Base-by-base conservation (phyloP, 2,329 filamentous ascomycete species). In the Penicillium sp. region DNA sequence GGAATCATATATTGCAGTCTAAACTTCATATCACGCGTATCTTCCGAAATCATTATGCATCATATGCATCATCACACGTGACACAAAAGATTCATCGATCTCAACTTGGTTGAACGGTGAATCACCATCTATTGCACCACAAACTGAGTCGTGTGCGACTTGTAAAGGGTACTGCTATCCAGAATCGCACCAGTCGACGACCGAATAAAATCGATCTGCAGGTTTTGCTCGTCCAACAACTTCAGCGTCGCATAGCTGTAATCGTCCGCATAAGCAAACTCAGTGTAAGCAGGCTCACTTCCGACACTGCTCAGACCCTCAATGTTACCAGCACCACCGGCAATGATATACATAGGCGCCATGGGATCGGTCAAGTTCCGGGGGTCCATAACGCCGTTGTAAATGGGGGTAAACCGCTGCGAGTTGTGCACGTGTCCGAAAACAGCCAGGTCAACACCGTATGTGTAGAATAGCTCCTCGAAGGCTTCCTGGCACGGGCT, bases 381-480 rank as follows among this genome's bases (percentile, higher is more conserved):
- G 58, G 81, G 7, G 64, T 84, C 71, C 0, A 65, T 66, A 71
- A 80, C 64, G 9, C 54, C 61, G 18, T 71, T 66, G 29, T 60
- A 54, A 4, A 69, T 62, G 0, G 69, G 69, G 2, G 73, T 57
- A 60, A 83, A 82, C 1, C 83, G 77, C 70, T 85, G 81, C 25
- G 80, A 79, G 69, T 83, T 84, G 68, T 85, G 82, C 14, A 83
- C 80, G 62, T 85, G 82, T 2, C 82, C 83, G 59, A 84, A 82
- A 6, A 85, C 71, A 25, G 69, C 82, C 4, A 85, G 67, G 58
- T 85, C 83, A 20, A 85, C 82, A 26, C 81, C 82, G 65, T 84
- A 83, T 49, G 77, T 74, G 69, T 83, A 82, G 6, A 85, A 67
- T 3, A 84, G 65, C 0, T 71, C 69, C 70, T 85, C 82, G 54